Base-by-base conservation (phyloP, 106 monocot species). In the Apostasia shenzhenica region DNA sequence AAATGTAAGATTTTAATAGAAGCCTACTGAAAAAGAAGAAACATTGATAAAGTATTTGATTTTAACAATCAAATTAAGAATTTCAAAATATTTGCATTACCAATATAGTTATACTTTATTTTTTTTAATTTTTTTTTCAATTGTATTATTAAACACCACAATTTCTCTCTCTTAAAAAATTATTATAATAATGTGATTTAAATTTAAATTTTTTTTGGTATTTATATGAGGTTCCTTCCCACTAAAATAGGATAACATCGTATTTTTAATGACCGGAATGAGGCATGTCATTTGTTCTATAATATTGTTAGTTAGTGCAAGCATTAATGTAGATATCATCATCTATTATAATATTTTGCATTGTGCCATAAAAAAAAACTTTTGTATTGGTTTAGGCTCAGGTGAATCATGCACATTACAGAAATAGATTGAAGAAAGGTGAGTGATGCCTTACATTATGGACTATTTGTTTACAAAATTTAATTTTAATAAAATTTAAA, bases 1-100 rank as follows among this genome's bases (percentile, higher is more conserved):
- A 78, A 84, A 10, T 87, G 78, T 59, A 62, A 70, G 8, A 71
- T 81, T 68, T 50, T 91, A 67, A 84, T 91, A n/a, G 76, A 76
- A 63, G 84, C 78, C 73, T 84, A 77, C 45, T 75, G 61, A 48
- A 82, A 59, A 70, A 49, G 57, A 56, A 82, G 84, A 47, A 78
- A 82, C 50, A 11, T 57, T 6, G 73, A 82, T 40, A 85, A 78
- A 71, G 80, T 84, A 13, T 55, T 61, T 63, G 82, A 91, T 61
- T 73, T 91, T 69, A 87, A 85, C 37, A 7, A 45, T 44, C 64
- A 82, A 72, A 91, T 87, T 86, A 84, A 65, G 52, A 45, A 71
- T 55, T 69, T 4, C 91, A 26, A 1, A 59, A 50, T 67, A 73
- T 73, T 5, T 85, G 70, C 55, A 73, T 70, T 26, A 67, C 72